Percentiles rank a stretch among this genome's conserved stretches.
Evolutionary conservation across 345 rosid species (phyloP).

Genomic region (Aquilaria malaccensis): DNA sequence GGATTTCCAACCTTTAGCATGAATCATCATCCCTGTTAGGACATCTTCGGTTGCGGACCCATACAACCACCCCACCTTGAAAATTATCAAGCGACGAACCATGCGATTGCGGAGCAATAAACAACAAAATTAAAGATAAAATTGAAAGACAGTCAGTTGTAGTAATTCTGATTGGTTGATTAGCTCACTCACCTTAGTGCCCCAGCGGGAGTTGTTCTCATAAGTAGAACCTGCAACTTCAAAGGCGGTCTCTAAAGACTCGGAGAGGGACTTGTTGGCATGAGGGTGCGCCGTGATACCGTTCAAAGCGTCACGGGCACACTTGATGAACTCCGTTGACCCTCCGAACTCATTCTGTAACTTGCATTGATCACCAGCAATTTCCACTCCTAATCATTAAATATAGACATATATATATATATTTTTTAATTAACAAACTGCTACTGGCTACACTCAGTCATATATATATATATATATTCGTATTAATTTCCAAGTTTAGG

Average conservation of each 20-base stretch:
- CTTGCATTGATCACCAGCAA: slow-evolving; percentile 5
- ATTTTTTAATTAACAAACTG: too few relatives aligned
- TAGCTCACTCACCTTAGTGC: slow-evolving; percentile 31
- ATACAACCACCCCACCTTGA: slow-evolving; percentile 57
- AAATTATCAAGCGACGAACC: neutral
- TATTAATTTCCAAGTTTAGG: too few relatives aligned
- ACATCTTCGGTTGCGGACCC: slow-evolving; percentile 54
- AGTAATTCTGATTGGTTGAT: too few relatives aligned
- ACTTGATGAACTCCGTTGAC: slow-evolving; percentile 33
- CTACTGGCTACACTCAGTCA: too few relatives aligned
- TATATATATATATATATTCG: too few relatives aligned
- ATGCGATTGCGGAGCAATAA: neutral
- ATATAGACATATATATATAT: slow-evolving; percentile 3
- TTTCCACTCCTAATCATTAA: slow-evolving; percentile 13
- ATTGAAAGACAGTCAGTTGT: too few relatives aligned
- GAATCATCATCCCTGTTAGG: slow-evolving; percentile 45
- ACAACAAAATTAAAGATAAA: neutral
- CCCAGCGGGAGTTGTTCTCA: slow-evolving; percentile 49
- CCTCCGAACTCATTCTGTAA: slow-evolving; percentile 32
- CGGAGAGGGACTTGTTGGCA: neutral
- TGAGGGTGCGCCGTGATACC: slow-evolving; percentile 18
- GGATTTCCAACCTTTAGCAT: slow-evolving; percentile 50
- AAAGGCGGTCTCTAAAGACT: slow-evolving; percentile 27
- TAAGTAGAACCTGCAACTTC: slow-evolving; percentile 39
- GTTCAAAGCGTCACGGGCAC: slow-evolving; percentile 34